Evolutionary conservation across 495 filamentous ascomycete genomes (phyloP), one percentile per base, ranked within the genome.

Genomic region (Penicillium taxi): DNA sequence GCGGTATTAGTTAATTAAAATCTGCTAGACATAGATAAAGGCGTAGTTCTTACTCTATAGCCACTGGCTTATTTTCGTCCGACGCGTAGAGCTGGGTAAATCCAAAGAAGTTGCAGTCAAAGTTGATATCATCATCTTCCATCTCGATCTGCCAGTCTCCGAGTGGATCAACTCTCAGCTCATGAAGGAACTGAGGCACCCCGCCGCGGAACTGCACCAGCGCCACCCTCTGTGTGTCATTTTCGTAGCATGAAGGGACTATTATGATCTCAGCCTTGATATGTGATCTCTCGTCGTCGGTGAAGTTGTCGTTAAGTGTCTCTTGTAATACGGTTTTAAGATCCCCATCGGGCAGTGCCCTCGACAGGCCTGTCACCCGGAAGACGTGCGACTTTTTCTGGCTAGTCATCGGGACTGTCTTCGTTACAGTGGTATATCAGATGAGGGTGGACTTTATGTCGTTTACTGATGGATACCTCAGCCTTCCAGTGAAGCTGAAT

Each of bases 61-160:
- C 28, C 28, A 39, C 41, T 14, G 35, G 41, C 29, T 34, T 23
- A 30, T 34, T 44, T 0, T 33, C 30, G 12, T 44, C 29, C 5
- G 41, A 18, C 28, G 35, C 22, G 35, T 38, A 44, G 41, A 44
- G 41, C 41, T 38, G 28, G 22, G 41, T 44, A 9, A 44, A 44
- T 38, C 41, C 35, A 38, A 39, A 38, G 41, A 44, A 44, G 41
- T 44, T 34, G 19, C 28, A 33, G 35, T 44, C 35, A 35, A 44
- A 39, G 41, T 34, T 34, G 23, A 39, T 24, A 9, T 39, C 35
- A 15, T 39, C n/a, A 7, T 44, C 29, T 35, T 13, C 35, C 35
- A 44, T 44, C 29, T 44, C 35, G 30, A 44, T 11, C 41, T 44
- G 35, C 35, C 29, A 44, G 20, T 28, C 41, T 19, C 35, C 23